A percentile compares a stretch with the other conserved stretches of the same genome.
Evolutionary conservation across 495 filamentous ascomycete species (phyloP).

Genomic region (Hypoxylon intermedium): DNA sequence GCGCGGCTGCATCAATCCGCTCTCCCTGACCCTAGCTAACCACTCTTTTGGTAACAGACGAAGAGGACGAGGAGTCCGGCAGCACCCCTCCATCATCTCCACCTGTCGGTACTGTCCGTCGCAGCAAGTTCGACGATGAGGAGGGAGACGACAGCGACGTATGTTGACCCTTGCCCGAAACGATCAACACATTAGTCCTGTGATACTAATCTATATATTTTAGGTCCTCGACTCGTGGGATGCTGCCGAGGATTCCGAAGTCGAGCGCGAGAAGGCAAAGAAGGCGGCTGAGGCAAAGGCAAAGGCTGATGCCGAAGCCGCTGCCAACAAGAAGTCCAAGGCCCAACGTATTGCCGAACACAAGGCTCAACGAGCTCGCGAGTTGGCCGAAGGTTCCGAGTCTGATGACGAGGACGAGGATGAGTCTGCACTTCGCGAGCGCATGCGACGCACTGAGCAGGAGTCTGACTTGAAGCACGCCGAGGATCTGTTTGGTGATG

Average conservation of each 20-base stretch:
- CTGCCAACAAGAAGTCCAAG: constrained; percentile 90
- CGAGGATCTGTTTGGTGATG: constrained; percentile 83
- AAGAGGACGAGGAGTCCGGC: constrained; percentile 73
- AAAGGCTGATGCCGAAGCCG: constrained; percentile 88
- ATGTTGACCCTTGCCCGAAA: constrained; percentile 39
- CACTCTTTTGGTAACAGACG: constrained; percentile 51
- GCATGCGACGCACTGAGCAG: constrained; percentile 78
- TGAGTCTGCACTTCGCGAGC: constrained; percentile 72
- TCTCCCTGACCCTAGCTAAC: constrained; percentile 44
- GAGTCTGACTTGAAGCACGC: constrained; percentile 91
- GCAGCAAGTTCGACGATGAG: constrained; percentile 87
- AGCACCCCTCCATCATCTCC: constrained; percentile 68
- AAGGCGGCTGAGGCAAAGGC: constrained; percentile 85
- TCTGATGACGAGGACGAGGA: constrained; percentile 72
- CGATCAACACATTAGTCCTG: too few species aligned
- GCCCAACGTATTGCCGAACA: constrained; percentile 85
- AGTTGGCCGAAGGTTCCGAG: constrained; percentile 58
- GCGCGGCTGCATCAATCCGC: constrained; percentile 1
- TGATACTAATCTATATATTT: too few species aligned
- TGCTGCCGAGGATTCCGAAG: constrained; percentile 95
- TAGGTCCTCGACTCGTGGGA: constrained; percentile 97
- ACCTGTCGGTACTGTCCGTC: constrained; percentile 56
- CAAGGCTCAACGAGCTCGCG: constrained; percentile 58
- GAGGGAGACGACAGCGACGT: constrained; percentile 87
- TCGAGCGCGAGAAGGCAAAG: constrained; percentile 91